phyloP scores from a whole-genome alignment of 306 rosid genomes.

The Benincasa hispida region DNA sequence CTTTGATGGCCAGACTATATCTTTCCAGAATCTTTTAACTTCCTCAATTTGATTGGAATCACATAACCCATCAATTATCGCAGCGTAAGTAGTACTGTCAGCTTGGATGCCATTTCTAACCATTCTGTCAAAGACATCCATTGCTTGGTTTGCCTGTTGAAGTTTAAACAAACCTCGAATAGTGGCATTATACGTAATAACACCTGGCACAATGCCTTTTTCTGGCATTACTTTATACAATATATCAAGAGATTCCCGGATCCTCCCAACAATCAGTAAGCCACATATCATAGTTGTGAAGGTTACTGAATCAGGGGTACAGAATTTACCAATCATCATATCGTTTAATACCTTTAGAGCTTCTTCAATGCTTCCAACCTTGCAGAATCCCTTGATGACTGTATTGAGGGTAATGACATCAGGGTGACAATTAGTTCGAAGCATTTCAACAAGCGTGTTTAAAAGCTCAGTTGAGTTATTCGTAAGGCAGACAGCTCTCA shows the following conservation, averaged over 20 bases:
- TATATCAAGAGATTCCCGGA: constrained; percentile 42
- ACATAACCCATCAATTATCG: constrained; percentile 56
- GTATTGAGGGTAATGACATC: constrained; percentile 71
- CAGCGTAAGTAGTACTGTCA: constrained; percentile 43
- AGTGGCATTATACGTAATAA: constrained; percentile 58
- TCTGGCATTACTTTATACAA: constrained; percentile 38
- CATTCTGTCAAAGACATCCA: constrained; percentile 33
- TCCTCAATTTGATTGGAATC: constrained; percentile 48
- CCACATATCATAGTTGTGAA: constrained; percentile 67
- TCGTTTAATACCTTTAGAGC: constrained; percentile 58
- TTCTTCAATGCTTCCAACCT: constrained; percentile 59
- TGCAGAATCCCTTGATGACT: constrained; percentile 68
- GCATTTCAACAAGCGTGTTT: constrained; percentile 60
- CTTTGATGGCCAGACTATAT: constrained; percentile 75
- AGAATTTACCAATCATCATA: constrained; percentile 56
- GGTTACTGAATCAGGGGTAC: constrained; percentile 60
- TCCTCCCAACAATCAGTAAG: constrained; percentile 43
- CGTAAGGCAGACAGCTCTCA: constrained; percentile 55
- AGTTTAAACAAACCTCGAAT: constrained; percentile 59
- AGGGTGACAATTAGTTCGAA: constrained; percentile 48
- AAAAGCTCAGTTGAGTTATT: constrained; percentile 63
- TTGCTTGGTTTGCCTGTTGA: constrained; percentile 35
- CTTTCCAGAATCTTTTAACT: constrained; percentile 68
- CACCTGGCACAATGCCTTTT: constrained; percentile 43
- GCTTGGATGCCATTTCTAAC: constrained; percentile 27